Percentiles rank a stretch among this genome's conserved stretches.
Evolutionary conservation across 306 rosid genomes (phyloP).

Genomic region (Styphnolobium japonicum): DNA sequence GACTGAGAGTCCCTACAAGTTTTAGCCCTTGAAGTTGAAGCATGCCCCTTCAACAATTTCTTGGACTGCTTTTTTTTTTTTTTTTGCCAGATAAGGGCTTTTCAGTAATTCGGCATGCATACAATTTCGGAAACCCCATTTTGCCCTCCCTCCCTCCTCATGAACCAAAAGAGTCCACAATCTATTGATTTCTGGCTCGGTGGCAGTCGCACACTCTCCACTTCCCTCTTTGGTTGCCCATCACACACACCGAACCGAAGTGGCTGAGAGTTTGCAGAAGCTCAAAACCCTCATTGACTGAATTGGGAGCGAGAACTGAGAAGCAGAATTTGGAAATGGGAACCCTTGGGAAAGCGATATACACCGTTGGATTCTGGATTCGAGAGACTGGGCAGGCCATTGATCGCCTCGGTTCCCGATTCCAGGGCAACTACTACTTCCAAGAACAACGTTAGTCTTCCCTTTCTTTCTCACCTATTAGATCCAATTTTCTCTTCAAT

Average conservation of each 20-base stretch:
- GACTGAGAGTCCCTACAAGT: too few relatives aligned
- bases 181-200: too few relatives aligned
- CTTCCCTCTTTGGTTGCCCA: background rate
- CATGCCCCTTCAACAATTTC: too few relatives aligned
- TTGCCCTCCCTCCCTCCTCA: too few relatives aligned
- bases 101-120: too few relatives aligned
- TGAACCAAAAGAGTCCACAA: too few relatives aligned
- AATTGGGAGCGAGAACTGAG: background rate
- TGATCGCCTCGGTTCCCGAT: slow-evolving; percentile 64
- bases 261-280: background rate
- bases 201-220: too few relatives aligned
- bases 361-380: slow-evolving; percentile 69
- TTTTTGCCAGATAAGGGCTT: too few relatives aligned
- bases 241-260: too few relatives aligned
- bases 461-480: background rate
- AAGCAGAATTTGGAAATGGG: slow-evolving; percentile 33
- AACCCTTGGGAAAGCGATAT: slow-evolving; percentile 59
- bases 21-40: too few relatives aligned
- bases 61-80: too few relatives aligned
- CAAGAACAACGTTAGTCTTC: slow-evolving; percentile 50
- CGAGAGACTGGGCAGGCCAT: slow-evolving; percentile 70
- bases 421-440: slow-evolving; percentile 55
- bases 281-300: background rate
- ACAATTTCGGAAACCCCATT: too few relatives aligned
- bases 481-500: background rate